Base-by-base conservation (phyloP, 805 yeast genomes). In the Candida maris region DNA sequence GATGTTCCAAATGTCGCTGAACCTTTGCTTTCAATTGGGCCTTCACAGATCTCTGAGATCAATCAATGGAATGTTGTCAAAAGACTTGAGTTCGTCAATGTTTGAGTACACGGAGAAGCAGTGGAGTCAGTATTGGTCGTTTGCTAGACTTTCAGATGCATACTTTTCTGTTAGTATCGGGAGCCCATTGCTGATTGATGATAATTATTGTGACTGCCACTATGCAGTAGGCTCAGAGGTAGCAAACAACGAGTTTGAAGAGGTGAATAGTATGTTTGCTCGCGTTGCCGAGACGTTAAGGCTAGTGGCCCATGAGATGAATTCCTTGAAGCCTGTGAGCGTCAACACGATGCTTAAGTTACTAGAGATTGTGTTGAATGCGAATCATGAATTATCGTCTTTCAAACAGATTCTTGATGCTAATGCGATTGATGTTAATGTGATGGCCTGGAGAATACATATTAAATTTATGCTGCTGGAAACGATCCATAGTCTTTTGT, bases 1-100 rank as follows among this genome's bases (percentile, higher is more conserved):
- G 2, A 26, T 39, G 7, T 32, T 41, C 22, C 41, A 42, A 7
- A 14, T 28, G 4, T 20, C 48, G 1, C 12, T 53, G 8, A 24
- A 32, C 5, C 19, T 51, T 14, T 46, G 50, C 9, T 38, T 27
- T 19, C 48, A 45, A 14, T 15, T 55, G 32, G 58, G 58, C 2
- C 7, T 52, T 19, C 57, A 54, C 36, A 32, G 52, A 19, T 39
- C 46, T 3, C 37, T 44, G 14, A 26, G 19, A 5, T 38, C 37
- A 12, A 38, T 44, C 13, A 32, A 19, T 6, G 32, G 27, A 5
- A 15, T 39, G 4, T 14, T 22, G 5, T 26, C 32, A 9, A 40
- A 39, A 18, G 41, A 23, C 7, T 5, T 25, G 2, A 7, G 33
- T 10, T 16, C 19, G 15, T 5, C 30, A 4, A n/a, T 34, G 7